Base-by-base conservation (phyloP, 2,329 filamentous ascomycete species). In the Ophiocordyceps robertsii region DNA sequence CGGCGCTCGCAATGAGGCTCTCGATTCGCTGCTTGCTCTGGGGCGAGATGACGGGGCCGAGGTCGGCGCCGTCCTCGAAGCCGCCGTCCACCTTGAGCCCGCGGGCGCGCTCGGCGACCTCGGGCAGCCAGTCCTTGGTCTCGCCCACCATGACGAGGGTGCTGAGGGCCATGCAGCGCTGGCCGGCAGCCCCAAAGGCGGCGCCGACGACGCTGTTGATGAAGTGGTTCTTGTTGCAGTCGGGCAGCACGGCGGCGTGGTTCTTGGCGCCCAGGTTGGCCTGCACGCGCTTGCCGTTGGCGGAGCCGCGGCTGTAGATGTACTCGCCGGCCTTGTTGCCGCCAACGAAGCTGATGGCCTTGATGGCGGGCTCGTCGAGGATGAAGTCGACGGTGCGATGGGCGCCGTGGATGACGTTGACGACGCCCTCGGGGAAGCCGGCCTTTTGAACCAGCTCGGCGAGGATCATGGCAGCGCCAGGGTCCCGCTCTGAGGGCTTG, bases 211-310 rank as follows among this genome's bases (percentile, higher is more conserved):
- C 84, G 37, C 83, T 82, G 66, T 90, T 92, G 55, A 92, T 67
- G 51, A 87, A 85, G 55, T 89, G 83, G 69, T 92, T 89, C 75
- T 88, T 90, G 70, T 92, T 89, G 69, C 80, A 84, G 68, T 92
- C 85, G 16, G 85, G 85, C 47, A 90, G 74, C 29, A 92, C 80
- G 42, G 83, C 82, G 27, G 84, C 84, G 61, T 92, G 85, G 71
- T 92, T 92, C 75, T 92, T 92, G 51, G 85, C 85, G 35, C 85
- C 86, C 47, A 92, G 67, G 65, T 92, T 92, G 60, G 85, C 85
- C 67, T 92, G 86, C 29, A 89, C 84, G 55, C 85, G 82, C 74
- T 92, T 92, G 56, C 86, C 85, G 55, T 90, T 87, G 56, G 84
- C 84, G 2, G 83, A 87, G 29, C 78, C 85, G 44, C 84, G 77